Base-by-base conservation (phyloP, 306 rosid species). In the Trichosanthes cucumerina region DNA sequence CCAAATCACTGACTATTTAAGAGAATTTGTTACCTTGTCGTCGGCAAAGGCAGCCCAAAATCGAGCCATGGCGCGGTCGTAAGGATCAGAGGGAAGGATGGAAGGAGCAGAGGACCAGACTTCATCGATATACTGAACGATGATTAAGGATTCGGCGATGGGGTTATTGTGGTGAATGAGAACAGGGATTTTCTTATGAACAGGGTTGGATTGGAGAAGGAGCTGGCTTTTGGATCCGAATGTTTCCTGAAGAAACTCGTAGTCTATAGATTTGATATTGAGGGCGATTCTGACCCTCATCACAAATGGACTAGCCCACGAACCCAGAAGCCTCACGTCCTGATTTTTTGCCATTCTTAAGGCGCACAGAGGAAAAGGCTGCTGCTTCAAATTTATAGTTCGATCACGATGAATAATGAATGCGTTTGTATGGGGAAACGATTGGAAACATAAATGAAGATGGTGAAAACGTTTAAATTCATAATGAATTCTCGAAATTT, bases 21-120 rank as follows among this genome's bases (percentile, higher is more conserved):
- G 41, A 2, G 16, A n/a, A 79, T 50, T 12, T n/a, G 8, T 52
- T 80, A 88, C 91, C 88, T 80, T 90, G 11, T 88, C 88, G 66
- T 90, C 92, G 58, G 84, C 19, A 43, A 82, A 87, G 58, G 79
- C 38, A 57, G 86, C 88, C 92, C 96, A 90, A 52, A 90, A 90
- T n/a, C 88, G 84, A n/a, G 85, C 81, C 68, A 75, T 76, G 59
- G 96, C 91, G 0, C 91, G 83, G 2, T 88, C 86, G 23, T 84
- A 88, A 28, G 91, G 88, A 53, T 87, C 73, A 58, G 88, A 83
- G n/a, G 91, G 88, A 9, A 90, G 88, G 58, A 90, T 81, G 16
- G 91, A 70, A 1, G 85, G 80, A 3, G 52, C 84, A 21, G 84
- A 82, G 13, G 86, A 5, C 90, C 91, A 89, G 15, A 79, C 70